Percentiles rank a stretch among this genome's conserved stretches.
These are phyloP conservation scores for Pyrenochaeta sp. DNA, from an alignment of 2,329 filamentous ascomycete genomes.

Conservation along the genomic window DNA sequence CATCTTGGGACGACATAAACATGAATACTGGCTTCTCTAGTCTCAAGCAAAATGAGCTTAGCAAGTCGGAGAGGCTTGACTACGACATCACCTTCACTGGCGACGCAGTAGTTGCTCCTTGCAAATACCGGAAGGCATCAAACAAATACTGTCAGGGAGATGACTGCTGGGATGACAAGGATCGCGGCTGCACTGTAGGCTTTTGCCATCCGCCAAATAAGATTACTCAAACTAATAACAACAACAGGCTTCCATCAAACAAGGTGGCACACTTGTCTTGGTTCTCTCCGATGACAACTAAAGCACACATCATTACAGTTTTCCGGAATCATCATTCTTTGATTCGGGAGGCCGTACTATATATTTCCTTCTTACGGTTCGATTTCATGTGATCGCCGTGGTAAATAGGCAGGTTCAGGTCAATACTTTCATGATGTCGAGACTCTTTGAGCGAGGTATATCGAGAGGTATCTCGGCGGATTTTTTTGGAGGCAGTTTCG, in stretches of 20 bases:
- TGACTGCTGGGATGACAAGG: conserved; percentile 52
- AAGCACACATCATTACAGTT: no score
- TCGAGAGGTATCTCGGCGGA: conserved; percentile 26
- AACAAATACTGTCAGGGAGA: conserved; percentile 66
- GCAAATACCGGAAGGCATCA: conserved; percentile 70
- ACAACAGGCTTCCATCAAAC: conserved; percentile 28
- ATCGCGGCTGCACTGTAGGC: conserved; percentile 81
- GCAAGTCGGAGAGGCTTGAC: conserved; percentile 70
- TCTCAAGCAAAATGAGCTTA: conserved; percentile 84
- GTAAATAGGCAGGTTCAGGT: conserved; percentile 17
- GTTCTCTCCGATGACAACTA: conserved; percentile 36
- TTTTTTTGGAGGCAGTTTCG: conserved; percentile 30
- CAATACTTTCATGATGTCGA: conserved; percentile 31
- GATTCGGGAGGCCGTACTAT: no score
- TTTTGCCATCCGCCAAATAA: no score
- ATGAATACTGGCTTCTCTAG: conserved; percentile 73
- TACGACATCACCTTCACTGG: conserved; percentile 82
- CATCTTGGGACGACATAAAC: conserved; percentile 66
- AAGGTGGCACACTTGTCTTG: conserved; percentile 33
- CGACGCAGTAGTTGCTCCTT: conserved; percentile 60
- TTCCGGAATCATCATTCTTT: no score
- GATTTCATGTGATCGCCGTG: conserved; percentile 4
- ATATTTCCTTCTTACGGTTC: no score
- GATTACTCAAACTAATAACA: not conserved
- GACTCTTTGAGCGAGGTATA: conserved; percentile 1